Conservation (phyloP, 139 green algal genomes). For the Klebsormidium nitens region DNA sequence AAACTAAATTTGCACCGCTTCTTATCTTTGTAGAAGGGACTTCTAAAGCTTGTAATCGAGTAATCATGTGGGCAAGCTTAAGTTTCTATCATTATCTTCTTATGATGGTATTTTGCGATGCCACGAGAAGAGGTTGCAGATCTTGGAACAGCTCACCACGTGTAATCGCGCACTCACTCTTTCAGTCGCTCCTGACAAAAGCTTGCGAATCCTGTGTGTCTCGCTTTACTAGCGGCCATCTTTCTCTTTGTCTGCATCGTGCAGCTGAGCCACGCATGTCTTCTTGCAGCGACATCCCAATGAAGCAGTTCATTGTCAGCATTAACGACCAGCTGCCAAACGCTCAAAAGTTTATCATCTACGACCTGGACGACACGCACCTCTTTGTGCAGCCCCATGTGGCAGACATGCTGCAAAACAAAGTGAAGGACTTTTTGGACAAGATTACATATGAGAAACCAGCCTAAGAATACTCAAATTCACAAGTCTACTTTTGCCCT, state of each 20-base stretch:
- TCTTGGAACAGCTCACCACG: neutral
- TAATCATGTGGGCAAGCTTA: too few species aligned
- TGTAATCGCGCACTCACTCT: neutral
- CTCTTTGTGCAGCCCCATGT: constrained; percentile 32
- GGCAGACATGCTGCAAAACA: constrained; percentile 22
- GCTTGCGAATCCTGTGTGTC: neutral
- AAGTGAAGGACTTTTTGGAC: constrained; percentile 18
- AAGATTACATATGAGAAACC: constrained; percentile 28
- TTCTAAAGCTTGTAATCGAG: too few species aligned
- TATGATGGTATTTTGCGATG: neutral
- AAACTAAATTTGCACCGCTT: too few species aligned
- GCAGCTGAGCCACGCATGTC: too few species aligned
- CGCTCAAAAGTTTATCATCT: constrained; percentile 37
- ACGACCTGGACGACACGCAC: constrained; percentile 39
- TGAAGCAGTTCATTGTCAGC: constrained; percentile 36
- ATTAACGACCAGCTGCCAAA: constrained; percentile 24
- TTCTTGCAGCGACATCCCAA: constrained; percentile 41
- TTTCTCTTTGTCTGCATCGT: neutral
- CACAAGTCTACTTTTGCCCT: too few species aligned
- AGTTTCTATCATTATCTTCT: too few species aligned
- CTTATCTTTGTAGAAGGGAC: too few species aligned
- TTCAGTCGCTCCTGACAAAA: neutral
- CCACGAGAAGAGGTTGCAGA: neutral
- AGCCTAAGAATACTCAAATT: too few species aligned
- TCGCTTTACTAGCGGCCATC: neutral